Base-by-base conservation (phyloP, 1,284 basidiomycete genomes). In the Psilocybe mexicana region DNA sequence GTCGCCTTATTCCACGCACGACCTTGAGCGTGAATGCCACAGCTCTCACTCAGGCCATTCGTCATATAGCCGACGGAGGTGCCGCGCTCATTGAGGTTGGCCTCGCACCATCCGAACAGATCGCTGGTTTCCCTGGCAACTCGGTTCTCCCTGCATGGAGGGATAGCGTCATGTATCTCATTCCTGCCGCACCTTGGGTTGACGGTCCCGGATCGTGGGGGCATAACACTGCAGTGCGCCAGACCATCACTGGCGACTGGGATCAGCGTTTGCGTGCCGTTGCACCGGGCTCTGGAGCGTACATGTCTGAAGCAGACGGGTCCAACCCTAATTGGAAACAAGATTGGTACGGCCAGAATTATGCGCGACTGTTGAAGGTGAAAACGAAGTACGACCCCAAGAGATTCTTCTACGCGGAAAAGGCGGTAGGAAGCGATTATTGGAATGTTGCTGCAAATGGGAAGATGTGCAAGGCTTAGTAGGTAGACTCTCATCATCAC, bases 281-380 rank as follows among this genome's bases (percentile, higher is more conserved):
- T n/a, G 52, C 43, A 38, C 52, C 52, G 3, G 43, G 45, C 18
- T 46, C 44, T 6, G 52, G 52, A 26, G 45, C 43, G 6, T 54
- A 54, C 25, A 54, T 54, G 52, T 46, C 35, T 42, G 52, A 54
- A 28, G 52, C 52, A 1, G 44, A 54, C 26, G 45, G 52, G 4
- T 24, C 36, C 35, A 46, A 54, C 23, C 52, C 44, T 1, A 54
- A 44, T 10, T 54, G 36, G 35, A 40, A 46, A 38, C 18, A 54
- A 43, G 52, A 54, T 33, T 54, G 44, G n/a, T 54, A 47, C n/a
- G 44, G 52, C 12, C 44, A 28, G 2, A 54, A 46, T 38, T 40
- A 46, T n/a, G 26, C 25, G 6, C 25, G 26, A 11, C 40, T 54
- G 26, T 33, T 47, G 36, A 35, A n/a, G 38, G 36, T 48, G 12